Evolutionary conservation across 257 asterid genomes (phyloP).

Genomic region (Solanum rostratum): DNA sequence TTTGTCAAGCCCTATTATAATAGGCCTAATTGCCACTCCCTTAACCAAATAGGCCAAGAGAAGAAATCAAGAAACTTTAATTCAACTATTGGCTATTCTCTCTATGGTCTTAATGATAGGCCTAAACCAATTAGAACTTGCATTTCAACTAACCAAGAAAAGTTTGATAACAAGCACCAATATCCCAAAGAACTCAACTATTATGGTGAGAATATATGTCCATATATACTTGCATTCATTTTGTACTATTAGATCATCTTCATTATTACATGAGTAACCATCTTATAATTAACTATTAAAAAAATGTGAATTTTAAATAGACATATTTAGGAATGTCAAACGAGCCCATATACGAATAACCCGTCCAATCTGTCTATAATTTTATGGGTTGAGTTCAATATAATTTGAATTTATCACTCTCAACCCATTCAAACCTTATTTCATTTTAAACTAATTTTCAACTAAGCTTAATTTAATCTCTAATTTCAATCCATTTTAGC

Average conservation of each 20-base stretch:
- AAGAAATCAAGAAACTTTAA: not conserved
- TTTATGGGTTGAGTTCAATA: no score
- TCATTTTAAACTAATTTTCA: no score
- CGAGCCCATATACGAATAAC: no score
- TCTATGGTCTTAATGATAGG: not conserved
- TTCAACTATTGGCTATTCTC: not conserved
- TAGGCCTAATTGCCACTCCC: slow-evolving; percentile 56
- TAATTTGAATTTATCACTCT: no score
- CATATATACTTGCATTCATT: not conserved
- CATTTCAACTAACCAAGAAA: not conserved
- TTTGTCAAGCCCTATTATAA: not conserved
- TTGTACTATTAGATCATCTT: not conserved
- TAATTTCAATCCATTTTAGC: no score
- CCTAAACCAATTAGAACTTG: not conserved
- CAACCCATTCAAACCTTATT: no score
- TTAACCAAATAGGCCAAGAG: slow-evolving; percentile 15
- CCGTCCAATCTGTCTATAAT: no score
- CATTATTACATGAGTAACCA: not conserved
- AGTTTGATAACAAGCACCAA: not conserved
- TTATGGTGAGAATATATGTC: not conserved
- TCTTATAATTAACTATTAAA: not conserved
- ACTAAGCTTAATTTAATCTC: no score
- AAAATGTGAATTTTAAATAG: no score
- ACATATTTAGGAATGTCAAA: no score
- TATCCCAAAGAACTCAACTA: not conserved